Evolutionary conservation across 179 eudicot genomes (phyloP).

Genomic region (Corrigiola litoralis): DNA sequence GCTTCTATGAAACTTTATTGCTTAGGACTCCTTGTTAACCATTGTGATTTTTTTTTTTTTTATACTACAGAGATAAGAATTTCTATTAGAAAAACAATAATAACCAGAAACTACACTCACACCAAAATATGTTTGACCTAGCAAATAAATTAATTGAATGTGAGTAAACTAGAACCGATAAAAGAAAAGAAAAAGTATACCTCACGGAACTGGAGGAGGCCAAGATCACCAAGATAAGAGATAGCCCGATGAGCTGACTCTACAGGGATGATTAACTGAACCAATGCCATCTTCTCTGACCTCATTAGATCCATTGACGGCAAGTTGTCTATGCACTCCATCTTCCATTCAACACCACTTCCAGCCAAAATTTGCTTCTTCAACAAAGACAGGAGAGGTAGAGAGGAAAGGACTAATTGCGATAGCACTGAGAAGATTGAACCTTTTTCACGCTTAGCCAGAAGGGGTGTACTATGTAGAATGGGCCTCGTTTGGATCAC

Average conservation of each 20-base stretch:
- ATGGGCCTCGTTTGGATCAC: too few species aligned
- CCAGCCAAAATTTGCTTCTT: constrained; percentile 7
- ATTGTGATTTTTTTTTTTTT: too few species aligned
- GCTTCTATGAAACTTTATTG: too few species aligned
- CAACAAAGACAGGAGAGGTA: neutral
- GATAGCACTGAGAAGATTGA: too few species aligned
- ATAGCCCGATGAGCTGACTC: constrained; percentile 95
- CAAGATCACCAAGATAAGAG: constrained; percentile 83
- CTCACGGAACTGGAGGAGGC: constrained; percentile 85
- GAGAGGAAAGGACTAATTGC: too few species aligned
- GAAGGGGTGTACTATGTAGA: too few species aligned
- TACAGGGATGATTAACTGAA: constrained; percentile 80
- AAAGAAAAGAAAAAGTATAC: constrained; percentile 29
- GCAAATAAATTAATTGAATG: neutral
- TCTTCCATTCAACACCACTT: constrained; percentile 42
- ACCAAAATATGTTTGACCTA: neutral
- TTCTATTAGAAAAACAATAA: too few species aligned
- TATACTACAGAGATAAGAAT: too few species aligned
- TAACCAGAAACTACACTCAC: too few species aligned
- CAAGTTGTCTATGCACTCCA: constrained; percentile 65
- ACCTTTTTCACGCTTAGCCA: too few species aligned
- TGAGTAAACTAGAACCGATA: neutral
- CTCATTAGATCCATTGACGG: constrained; percentile 96
- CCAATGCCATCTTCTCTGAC: constrained; percentile 80
- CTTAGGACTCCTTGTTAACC: too few species aligned